phyloP scores from a whole-genome alignment of 2,329 filamentous ascomycete genomes.

The Stachybotrys echinatus region DNA sequence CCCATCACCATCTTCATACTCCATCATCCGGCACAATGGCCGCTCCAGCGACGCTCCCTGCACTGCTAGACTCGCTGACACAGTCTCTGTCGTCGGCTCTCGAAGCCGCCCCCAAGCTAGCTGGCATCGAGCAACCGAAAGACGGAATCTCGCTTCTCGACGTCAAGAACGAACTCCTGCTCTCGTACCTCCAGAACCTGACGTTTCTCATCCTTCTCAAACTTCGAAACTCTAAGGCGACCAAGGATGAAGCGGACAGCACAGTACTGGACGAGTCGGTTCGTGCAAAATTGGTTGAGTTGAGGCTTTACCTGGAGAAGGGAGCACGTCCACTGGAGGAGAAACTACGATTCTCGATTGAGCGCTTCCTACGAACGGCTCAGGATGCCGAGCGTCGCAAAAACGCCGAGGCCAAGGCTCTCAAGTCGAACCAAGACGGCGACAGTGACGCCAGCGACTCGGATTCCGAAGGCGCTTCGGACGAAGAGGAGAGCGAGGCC shows the following conservation, averaged over 20 bases:
- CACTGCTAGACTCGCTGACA: constrained; percentile 47
- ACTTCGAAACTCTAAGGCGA: constrained; percentile 51
- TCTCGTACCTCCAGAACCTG: constrained; percentile 92
- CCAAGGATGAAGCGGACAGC: constrained; percentile 21
- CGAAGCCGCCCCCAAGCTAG: constrained; percentile 58
- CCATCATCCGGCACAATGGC: constrained; percentile 31
- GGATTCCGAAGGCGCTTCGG: constrained; percentile 9
- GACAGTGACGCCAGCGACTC: constrained; percentile 23
- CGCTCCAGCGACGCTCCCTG: constrained; percentile 41
- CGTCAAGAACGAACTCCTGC: constrained; percentile 92
- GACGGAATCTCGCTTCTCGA: constrained; percentile 93
- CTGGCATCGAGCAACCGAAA: constrained; percentile 64
- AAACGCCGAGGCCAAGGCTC: constrained; percentile 24
- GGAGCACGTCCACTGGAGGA: constrained; percentile 87
- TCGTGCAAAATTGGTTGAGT: constrained; percentile 81
- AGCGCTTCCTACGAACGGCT: constrained; percentile 85
- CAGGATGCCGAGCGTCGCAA: constrained; percentile 60
- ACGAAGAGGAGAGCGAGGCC: constrained; percentile 31
- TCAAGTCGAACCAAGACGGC: constrained; percentile 18
- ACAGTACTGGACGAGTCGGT: constrained; percentile 58
- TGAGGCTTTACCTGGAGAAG: constrained; percentile 89
- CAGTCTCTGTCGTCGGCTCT: constrained; percentile 58
- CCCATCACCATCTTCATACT: neutral
- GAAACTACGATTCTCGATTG: constrained; percentile 90
- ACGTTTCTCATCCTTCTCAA: constrained; percentile 83